Percentiles rank a stretch among this genome's conserved stretches.
phyloP scores from a whole-genome alignment of 2,329 filamentous ascomycete species.

The Ophiocordyceps camponoti-floridani region DNA sequence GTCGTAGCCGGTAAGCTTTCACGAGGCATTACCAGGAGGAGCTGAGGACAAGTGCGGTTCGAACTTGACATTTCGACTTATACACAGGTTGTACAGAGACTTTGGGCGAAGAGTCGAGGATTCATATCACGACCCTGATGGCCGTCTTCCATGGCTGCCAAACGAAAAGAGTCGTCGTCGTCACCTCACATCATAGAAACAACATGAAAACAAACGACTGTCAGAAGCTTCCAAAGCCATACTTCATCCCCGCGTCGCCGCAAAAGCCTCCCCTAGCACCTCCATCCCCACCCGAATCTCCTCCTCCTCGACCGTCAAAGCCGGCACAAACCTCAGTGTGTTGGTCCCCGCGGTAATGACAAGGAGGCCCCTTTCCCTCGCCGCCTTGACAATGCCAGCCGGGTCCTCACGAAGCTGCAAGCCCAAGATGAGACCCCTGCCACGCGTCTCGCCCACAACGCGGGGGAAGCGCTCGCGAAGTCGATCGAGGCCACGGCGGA shows the following conservation, averaged over 20 bases:
- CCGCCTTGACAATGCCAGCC: constrained; percentile 60
- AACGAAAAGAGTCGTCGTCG: too few relatives aligned
- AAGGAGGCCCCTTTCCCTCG: constrained; percentile 70
- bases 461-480: constrained; percentile 38
- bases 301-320: constrained; percentile 58
- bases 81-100: too few relatives aligned
- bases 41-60: too few relatives aligned
- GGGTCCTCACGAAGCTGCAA: constrained; percentile 65
- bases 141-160: too few relatives aligned
- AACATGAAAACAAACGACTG: background rate
- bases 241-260: constrained; percentile 13
- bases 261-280: constrained; percentile 54
- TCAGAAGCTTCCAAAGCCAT: background rate
- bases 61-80: too few relatives aligned
- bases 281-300: constrained; percentile 65
- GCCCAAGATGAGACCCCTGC: constrained; percentile 71
- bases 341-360: constrained; percentile 89
- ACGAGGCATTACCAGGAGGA: too few relatives aligned
- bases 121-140: too few relatives aligned
- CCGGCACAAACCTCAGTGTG: constrained; percentile 81
- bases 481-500: constrained; percentile 27
- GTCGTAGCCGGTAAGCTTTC: too few relatives aligned
- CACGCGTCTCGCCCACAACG: constrained; percentile 62
- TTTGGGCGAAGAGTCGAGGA: too few relatives aligned
- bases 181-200: too few relatives aligned